phyloP scores from a whole-genome alignment of 768 basidiomycete species.

The Phylloporus sp. region DNA sequence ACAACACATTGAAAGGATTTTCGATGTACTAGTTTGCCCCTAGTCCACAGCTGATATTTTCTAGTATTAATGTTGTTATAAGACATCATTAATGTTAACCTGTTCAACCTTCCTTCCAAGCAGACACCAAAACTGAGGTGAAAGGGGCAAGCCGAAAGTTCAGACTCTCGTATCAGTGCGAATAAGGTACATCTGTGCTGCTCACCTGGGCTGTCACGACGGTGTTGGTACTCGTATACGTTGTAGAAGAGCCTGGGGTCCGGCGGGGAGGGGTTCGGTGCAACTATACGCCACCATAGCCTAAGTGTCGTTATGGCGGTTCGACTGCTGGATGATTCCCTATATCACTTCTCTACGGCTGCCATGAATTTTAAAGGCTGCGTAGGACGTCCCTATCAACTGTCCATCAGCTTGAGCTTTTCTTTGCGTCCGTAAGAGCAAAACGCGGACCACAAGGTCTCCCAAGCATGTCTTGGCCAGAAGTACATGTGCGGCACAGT shows the following conservation, averaged over 20 bases:
- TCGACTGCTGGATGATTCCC: neutral
- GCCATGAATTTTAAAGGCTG: neutral
- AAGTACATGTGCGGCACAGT: conserved; percentile 15
- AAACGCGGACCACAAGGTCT: neutral
- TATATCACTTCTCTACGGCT: neutral
- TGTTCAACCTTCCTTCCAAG: no score
- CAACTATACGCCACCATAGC: conserved; percentile 6
- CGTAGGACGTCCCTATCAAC: no score
- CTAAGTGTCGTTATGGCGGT: neutral
- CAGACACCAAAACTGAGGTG: no score
- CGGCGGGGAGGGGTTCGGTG: neutral
- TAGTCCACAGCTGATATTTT: conserved; percentile 23
- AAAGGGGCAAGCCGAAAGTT: neutral
- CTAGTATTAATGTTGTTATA: conserved; percentile 32
- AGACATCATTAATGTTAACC: conserved; percentile 27
- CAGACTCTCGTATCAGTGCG: no score
- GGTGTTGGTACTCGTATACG: no score
- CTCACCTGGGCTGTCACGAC: neutral
- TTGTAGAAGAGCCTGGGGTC: no score
- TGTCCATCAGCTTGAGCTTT: neutral
- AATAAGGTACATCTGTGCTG: no score
- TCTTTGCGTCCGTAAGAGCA: neutral
- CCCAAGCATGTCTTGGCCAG: neutral
- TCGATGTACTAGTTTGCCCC: conserved; percentile 27
- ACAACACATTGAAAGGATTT: conserved; percentile 23